Evolutionary conservation across 805 yeast genomes (phyloP).

Genomic region (Komagataella pseudopastoris): DNA sequence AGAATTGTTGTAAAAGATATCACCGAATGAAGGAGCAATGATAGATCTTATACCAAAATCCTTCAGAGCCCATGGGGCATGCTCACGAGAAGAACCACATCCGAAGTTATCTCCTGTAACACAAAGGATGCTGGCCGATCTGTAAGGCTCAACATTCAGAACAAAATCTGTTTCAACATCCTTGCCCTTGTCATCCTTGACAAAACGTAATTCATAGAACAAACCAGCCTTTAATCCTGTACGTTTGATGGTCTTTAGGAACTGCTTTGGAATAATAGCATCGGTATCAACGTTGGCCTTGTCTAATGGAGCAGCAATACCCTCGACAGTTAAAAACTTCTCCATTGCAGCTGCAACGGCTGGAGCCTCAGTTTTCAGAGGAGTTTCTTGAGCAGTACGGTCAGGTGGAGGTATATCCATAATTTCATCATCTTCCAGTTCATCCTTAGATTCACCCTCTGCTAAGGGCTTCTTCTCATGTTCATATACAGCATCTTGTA

Average conservation of each 20-base stretch:
- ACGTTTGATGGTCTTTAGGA: slow-evolving; percentile 93
- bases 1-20: slow-evolving; percentile 94
- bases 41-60: slow-evolving; percentile 94
- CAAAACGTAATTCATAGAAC: slow-evolving; percentile 82
- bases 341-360: slow-evolving; percentile 47
- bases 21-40: slow-evolving; percentile 97
- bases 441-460: slow-evolving; percentile 37
- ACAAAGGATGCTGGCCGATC: slow-evolving; percentile 66
- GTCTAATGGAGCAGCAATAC: slow-evolving; percentile 88
- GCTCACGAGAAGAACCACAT: slow-evolving; percentile 98
- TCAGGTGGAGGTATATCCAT: slow-evolving; percentile 50
- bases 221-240: slow-evolving; percentile 85
- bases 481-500: slow-evolving; percentile 59
- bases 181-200: slow-evolving; percentile 50
- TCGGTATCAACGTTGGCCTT: slow-evolving; percentile 96
- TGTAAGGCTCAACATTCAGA: slow-evolving; percentile 75
- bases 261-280: slow-evolving; percentile 97
- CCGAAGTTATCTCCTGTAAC: slow-evolving; percentile 97
- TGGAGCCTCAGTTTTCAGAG: slow-evolving; percentile 11
- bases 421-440: slow-evolving; percentile 33
- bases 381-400: slow-evolving; percentile 23
- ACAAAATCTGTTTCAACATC: slow-evolving; percentile 81
- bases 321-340: slow-evolving; percentile 60
- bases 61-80: slow-evolving; percentile 98
- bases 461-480: slow-evolving; percentile 56